Evolutionary conservation across 179 eudicot species (phyloP).

Genomic region (Amaranthus tricolor): DNA sequence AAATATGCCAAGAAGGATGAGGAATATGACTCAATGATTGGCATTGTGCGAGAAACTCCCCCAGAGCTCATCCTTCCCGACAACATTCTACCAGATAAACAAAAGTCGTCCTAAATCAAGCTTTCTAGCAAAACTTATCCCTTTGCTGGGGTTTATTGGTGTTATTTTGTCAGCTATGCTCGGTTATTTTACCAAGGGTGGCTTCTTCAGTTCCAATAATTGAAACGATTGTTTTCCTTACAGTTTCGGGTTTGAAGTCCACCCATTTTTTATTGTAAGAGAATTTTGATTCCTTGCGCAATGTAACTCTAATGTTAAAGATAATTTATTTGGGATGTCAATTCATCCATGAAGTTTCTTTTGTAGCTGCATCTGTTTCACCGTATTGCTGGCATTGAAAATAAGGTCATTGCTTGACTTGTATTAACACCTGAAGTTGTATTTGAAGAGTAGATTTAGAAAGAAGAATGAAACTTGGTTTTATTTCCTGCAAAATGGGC

Average conservation of each 20-base stretch:
- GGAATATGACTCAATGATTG: slow-evolving; percentile 60
- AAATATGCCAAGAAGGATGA: slow-evolving; percentile 58
- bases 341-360: slow-evolving; percentile 19
- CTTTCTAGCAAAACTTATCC: slow-evolving; percentile 17
- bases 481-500: no score
- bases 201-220: slow-evolving; percentile 36
- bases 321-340: slow-evolving; percentile 23
- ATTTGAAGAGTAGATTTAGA: no score
- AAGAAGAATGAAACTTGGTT: no score
- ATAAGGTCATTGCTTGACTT: background rate
- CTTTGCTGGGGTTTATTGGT: slow-evolving; percentile 24
- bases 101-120: slow-evolving; percentile 27
- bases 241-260: slow-evolving; percentile 27
- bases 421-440: no score
- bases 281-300: slow-evolving; percentile 9
- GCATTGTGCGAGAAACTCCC: slow-evolving; percentile 62
- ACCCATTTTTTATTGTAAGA: slow-evolving; percentile 17
- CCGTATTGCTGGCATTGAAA: slow-evolving; percentile 2
- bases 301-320: slow-evolving; percentile 15
- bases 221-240: slow-evolving; percentile 18
- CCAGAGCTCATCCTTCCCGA: slow-evolving; percentile 66
- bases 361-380: slow-evolving; percentile 8
- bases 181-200: slow-evolving; percentile 20
- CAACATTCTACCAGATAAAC: slow-evolving; percentile 44
- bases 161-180: slow-evolving; percentile 29